Evolutionary conservation across 345 rosid genomes (phyloP).

Genomic region (Citrus sp.): DNA sequence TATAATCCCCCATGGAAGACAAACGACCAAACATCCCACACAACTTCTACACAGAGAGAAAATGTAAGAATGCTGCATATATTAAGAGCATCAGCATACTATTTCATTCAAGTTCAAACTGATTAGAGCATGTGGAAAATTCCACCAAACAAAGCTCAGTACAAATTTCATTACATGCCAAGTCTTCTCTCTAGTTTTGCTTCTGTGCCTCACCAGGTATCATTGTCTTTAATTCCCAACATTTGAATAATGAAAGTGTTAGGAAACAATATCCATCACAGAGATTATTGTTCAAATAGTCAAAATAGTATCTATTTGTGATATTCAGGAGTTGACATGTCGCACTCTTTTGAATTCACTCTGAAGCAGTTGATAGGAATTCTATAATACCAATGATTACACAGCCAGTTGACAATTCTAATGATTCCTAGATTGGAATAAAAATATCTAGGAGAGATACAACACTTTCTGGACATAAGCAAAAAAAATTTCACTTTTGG

Average conservation of each 20-base stretch:
- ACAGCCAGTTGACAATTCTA: not conserved
- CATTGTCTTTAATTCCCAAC: not conserved
- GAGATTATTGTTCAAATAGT: not conserved
- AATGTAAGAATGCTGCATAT: not conserved
- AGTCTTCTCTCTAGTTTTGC: not conserved
- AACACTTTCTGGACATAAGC: not conserved
- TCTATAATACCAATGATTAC: not conserved
- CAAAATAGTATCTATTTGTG: not conserved
- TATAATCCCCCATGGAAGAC: not conserved
- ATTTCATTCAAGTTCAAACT: not conserved
- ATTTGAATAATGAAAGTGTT: not conserved
- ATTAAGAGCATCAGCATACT: not conserved
- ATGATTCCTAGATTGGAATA: not conserved
- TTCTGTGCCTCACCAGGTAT: not conserved
- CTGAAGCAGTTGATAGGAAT: not conserved
- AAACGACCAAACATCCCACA: not conserved
- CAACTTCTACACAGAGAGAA: not conserved
- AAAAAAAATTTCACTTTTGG: not conserved
- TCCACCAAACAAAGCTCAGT: not conserved
- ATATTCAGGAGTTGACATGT: not conserved
- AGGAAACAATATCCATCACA: not conserved
- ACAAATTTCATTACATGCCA: not conserved
- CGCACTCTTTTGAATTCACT: not conserved
- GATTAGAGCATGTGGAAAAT: not conserved
- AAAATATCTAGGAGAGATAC: not conserved